Conservation (phyloP, 306 rosid species). For the Castanea sativa region DNA sequence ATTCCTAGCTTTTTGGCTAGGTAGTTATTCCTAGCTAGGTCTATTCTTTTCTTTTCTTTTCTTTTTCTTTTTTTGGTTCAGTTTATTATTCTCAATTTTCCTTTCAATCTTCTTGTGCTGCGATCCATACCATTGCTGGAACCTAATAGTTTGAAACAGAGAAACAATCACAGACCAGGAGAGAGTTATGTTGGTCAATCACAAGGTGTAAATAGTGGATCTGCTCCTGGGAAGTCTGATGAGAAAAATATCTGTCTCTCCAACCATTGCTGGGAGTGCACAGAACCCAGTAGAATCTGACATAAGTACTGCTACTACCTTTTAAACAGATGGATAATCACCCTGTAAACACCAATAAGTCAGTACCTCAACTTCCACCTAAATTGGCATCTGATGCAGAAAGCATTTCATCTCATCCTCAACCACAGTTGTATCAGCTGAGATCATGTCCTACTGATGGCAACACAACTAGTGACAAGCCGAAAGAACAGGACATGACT, state of each 20-base stretch:
- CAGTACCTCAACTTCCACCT: slow-evolving; percentile 49
- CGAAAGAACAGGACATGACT: slow-evolving; percentile 69
- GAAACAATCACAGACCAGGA: slow-evolving; percentile 52
- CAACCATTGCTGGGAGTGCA: slow-evolving; percentile 43
- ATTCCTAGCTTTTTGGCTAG: too few species aligned
- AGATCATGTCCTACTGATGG: slow-evolving; percentile 34
- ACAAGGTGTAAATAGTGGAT: slow-evolving; percentile 40
- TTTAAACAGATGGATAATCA: slow-evolving; percentile 53
- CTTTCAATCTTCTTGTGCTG: too few species aligned
- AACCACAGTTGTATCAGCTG: slow-evolving; percentile 36
- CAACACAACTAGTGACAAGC: slow-evolving; percentile 52
- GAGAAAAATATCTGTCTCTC: slow-evolving; percentile 53
- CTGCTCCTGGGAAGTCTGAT: slow-evolving; percentile 55
- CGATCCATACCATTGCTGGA: neutral
- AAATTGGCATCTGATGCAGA: slow-evolving; percentile 53
- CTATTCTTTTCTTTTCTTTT: too few species aligned
- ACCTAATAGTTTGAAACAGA: slow-evolving; percentile 40
- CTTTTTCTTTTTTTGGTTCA: too few species aligned
- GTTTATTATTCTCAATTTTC: too few species aligned
- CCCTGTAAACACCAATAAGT: slow-evolving; percentile 48
- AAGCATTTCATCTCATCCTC: slow-evolving; percentile 43
- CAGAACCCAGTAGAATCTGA: slow-evolving; percentile 54
- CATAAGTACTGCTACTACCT: slow-evolving; percentile 50
- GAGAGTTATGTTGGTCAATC: slow-evolving; percentile 57
- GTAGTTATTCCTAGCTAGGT: too few species aligned